Base-by-base conservation (phyloP, 2,329 filamentous ascomycete genomes). In the Colletotrichum incanum region DNA sequence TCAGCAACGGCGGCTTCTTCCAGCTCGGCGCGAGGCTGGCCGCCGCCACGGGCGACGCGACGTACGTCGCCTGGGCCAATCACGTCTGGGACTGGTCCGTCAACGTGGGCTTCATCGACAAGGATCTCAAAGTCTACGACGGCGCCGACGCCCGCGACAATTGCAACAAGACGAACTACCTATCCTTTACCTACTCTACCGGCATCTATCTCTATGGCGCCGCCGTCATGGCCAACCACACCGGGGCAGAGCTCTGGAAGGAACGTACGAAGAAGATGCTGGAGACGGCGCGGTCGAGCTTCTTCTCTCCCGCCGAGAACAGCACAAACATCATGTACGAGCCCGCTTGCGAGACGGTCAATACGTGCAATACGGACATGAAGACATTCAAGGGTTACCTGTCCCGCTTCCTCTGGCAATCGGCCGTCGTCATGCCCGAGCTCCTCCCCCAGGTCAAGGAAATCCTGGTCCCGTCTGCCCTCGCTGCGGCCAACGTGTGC, bases 1-100 rank as follows among this genome's bases (percentile, higher is more conserved):
- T 95, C 76, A 92, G 91, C 73, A 96, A 96, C 80, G 94, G 93
- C 52, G 92, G 91, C n/a, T 90, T 96, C 79, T 95, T 97, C 81
- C 92, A 95, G 77, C 86, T 97, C 16, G 91, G 92, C 5, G 93
- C 94, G 1, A 91, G 94, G 23, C 86, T 96, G 18, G 93, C 92
- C 34, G 89, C 92, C 58, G 91, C 90, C 72, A 93, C 92, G 0
- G 90, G 90, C 20, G 92, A 93, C 76, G 80, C 87, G 61, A 92
- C 89, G 0, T 93, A 93, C 76, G 74, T 84, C 18, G 87, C 92
- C 23, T 94, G 92, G 92, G 92, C 92, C 1, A 80, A 86, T 56
- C 90, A 89, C 77, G 83, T 90, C n/a, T 93, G 87, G 83, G 88
- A 94, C 76, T 94, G 92, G 92, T 87, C 87, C 1, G 79, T 81